These are phyloP conservation scores for Penicillium rolfsii DNA, from an alignment of 2,329 filamentous ascomycete genomes.

Conservation along the genomic window DNA sequence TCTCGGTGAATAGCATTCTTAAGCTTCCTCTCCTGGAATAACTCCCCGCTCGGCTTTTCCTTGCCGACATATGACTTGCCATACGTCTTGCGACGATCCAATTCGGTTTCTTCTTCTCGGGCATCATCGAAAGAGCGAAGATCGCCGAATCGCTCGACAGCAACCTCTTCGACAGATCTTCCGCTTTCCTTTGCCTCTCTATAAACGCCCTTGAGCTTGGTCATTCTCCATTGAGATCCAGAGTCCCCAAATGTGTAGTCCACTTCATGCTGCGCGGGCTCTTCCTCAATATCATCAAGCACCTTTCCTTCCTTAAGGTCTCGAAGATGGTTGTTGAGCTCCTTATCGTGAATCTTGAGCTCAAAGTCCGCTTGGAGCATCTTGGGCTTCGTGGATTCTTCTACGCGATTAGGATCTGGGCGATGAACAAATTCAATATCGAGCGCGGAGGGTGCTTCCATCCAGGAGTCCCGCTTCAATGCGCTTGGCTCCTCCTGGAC, in stretches of 20 bases:
- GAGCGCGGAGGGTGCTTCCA: slow-evolving; percentile 81
- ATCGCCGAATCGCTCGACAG: slow-evolving; percentile 77
- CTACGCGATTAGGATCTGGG: slow-evolving; percentile 64
- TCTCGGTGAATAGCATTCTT: slow-evolving; percentile 56
- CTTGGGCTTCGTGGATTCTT: slow-evolving; percentile 44
- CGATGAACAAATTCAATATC: slow-evolving; percentile 74
- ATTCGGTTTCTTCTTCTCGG: slow-evolving; percentile 86
- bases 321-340: slow-evolving; percentile 74
- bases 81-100: slow-evolving; percentile 81
- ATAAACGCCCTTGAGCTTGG: slow-evolving; percentile 85
- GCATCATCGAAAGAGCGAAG: slow-evolving; percentile 88
- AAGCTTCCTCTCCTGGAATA: slow-evolving; percentile 76
- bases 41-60: slow-evolving; percentile 82
- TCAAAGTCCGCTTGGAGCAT: slow-evolving; percentile 62
- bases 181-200: slow-evolving; percentile 74
- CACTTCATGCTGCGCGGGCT: slow-evolving; percentile 64
- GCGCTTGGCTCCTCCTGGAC: slow-evolving; percentile 48
- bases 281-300: slow-evolving; percentile 56
- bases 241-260: slow-evolving; percentile 86
- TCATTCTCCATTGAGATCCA: slow-evolving; percentile 96
- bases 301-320: slow-evolving; percentile 62
- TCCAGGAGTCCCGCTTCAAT: slow-evolving; percentile 83
- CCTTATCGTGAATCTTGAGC: slow-evolving; percentile 74
- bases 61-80: slow-evolving; percentile 83
- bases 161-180: slow-evolving; percentile 77